Base-by-base conservation (phyloP, 2,329 filamentous ascomycete species). In the Trichoderma pleuroti region DNA sequence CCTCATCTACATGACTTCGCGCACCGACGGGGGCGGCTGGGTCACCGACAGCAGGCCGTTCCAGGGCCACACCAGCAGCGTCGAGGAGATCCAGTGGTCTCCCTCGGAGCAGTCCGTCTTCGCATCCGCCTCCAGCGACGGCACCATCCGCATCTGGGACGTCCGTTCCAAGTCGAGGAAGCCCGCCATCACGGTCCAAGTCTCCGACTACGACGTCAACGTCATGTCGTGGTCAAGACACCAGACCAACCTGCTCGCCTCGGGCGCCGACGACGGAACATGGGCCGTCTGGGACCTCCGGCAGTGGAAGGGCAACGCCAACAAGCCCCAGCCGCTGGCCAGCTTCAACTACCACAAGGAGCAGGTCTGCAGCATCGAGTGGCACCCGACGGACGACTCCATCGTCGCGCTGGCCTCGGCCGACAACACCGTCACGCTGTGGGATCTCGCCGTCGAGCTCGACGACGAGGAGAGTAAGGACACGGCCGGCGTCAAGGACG, bases 71-170 rank as follows among this genome's bases (percentile, higher is more conserved):
- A 87, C 87, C 10, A 89, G 90, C 78, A 95, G 92, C 65, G 90
- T 99, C 18, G 96, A 99, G 84, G 96, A 99, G 79, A 85, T 99
- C 30, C 95, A 98, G 81, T 99, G 96, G 96, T 97, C 93, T 65
- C 96, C 96, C 0, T 93, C 91, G 21, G 96, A 99, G 83, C 90
- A 90, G 73, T 94, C 94, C 72, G 96, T 98, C 32, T 99, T 99
- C 78, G 92, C 96, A 0, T 98, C 95, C 0, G 94, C 93, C 5
- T 97, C 94, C 70, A 94, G 91, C 79, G 96, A 99, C 81, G 95
- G 96, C 76, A 97, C 93, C 11, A 91, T 99, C 73, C 95, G 96
- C 80, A 90, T 99, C 72, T 99, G 96, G 94, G 96, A 99, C 78
- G 89, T 96, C 24, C 90, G 96, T 66, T 94, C 92, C 80, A 98